phyloP scores from a whole-genome alignment of 2,329 filamentous ascomycete species.

The Fusarium sp. region DNA sequence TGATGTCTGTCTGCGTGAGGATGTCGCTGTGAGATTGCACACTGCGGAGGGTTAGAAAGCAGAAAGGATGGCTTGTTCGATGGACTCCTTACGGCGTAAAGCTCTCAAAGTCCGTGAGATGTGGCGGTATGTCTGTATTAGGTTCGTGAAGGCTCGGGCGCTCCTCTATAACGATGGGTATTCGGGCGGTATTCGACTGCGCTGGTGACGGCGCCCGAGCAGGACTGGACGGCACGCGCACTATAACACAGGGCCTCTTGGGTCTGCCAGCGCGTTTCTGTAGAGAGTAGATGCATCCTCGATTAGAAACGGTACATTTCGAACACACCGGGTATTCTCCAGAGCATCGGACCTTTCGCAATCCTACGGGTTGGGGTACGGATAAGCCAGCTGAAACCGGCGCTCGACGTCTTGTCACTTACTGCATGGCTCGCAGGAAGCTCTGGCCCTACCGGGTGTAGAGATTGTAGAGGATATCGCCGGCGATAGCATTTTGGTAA shows the following conservation, averaged over 20 bases:
- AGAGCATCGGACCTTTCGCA: constrained; percentile 10
- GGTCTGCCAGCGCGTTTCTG: background rate
- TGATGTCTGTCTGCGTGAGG: constrained; percentile 4
- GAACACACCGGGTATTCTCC: background rate
- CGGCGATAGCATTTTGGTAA: background rate
- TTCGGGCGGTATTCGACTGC: background rate
- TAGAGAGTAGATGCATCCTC: background rate
- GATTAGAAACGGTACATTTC: background rate
- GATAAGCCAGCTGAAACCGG: background rate
- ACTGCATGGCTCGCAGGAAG: background rate
- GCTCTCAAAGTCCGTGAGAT: background rate
- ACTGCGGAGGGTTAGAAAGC: background rate
- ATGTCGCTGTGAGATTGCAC: background rate
- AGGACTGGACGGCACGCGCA: background rate
- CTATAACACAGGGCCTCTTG: background rate
- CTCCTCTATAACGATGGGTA: background rate
- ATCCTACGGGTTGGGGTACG: background rate
- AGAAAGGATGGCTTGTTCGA: too few relatives aligned
- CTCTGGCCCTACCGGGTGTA: background rate
- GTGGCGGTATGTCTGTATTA: background rate
- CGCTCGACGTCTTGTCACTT: background rate
- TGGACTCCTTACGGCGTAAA: background rate
- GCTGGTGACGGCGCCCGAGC: background rate
- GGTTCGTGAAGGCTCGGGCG: background rate
- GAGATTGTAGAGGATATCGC: background rate